Evolutionary conservation across 441 rosid genomes (phyloP).

Genomic region (Erodium texanum): DNA sequence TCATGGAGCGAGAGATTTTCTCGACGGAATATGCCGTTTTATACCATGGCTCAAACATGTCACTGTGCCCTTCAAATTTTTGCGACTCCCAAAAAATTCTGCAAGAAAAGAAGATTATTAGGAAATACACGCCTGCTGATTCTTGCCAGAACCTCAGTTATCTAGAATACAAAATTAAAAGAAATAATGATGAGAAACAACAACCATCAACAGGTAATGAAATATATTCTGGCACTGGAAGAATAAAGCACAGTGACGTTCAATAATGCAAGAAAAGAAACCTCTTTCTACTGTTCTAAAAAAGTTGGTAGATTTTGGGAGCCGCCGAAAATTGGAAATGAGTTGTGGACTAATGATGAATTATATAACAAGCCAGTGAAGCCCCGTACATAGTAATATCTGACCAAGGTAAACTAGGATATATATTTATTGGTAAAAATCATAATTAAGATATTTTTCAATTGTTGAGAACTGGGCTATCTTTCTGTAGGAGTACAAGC

Average conservation of each 20-base stretch:
- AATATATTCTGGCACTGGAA: not conserved
- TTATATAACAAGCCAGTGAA: too few species aligned
- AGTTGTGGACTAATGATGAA: too few species aligned
- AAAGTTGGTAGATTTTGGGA: not conserved
- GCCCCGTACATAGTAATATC: too few species aligned
- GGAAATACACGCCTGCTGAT: conserved; percentile 9
- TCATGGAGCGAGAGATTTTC: conserved; percentile 36
- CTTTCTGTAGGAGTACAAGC: too few species aligned
- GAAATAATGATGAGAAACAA: not conserved
- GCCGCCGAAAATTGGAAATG: not conserved
- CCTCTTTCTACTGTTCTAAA: not conserved
- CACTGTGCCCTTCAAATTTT: conserved; percentile 67
- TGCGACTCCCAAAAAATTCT: conserved; percentile 92
- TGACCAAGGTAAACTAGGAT: too few species aligned
- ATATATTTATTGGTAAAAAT: too few species aligned
- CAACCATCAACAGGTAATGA: not conserved
- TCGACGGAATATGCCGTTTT: conserved; percentile 67
- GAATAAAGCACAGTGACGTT: not conserved
- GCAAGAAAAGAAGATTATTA: conserved; percentile 22
- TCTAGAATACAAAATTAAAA: not conserved
- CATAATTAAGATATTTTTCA: too few species aligned
- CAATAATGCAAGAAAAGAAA: not conserved
- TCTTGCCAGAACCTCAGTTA: conserved; percentile 1
- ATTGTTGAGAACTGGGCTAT: too few species aligned
- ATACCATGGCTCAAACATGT: conserved; percentile 84